A percentile compares a stretch with the other conserved stretches of the same genome.
These are phyloP conservation scores for Melanopsichium pennsylvanicum DNA, from an alignment of 1,284 basidiomycete species.

Conservation along the genomic window DNA sequence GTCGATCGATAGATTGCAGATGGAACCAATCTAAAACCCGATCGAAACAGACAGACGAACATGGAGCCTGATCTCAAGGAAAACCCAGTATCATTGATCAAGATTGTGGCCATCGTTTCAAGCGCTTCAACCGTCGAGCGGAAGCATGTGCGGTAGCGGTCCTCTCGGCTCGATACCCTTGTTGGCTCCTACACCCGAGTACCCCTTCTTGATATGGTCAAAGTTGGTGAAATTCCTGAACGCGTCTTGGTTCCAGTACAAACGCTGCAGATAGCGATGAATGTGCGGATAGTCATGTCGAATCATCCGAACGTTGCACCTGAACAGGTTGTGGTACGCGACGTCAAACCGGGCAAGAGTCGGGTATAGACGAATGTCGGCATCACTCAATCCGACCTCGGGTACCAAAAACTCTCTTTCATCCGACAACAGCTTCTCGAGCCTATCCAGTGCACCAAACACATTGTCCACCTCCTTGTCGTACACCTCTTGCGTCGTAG, in stretches of 20 bases:
- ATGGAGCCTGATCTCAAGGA: no score
- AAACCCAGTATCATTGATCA: no score
- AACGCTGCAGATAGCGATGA: constrained; percentile 74
- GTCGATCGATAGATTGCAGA: no score
- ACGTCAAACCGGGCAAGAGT: constrained; percentile 81
- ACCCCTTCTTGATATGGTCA: constrained; percentile 67
- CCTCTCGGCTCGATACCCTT: constrained; percentile 38
- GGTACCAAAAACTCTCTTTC: constrained; percentile 85
- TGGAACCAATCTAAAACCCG: no score
- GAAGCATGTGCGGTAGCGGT: constrained; percentile 42
- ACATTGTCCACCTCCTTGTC: constrained; percentile 73
- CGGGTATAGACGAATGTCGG: constrained; percentile 84
- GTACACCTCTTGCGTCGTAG: constrained; percentile 81
- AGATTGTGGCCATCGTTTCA: no score
- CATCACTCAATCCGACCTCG: constrained; percentile 78
- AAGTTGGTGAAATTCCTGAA: constrained; percentile 88
- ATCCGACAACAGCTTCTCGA: constrained; percentile 76
- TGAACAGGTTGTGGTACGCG: constrained; percentile 85
- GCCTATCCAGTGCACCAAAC: constrained; percentile 78
- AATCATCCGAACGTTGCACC: constrained; percentile 74
- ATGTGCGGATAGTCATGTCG: constrained; percentile 45
- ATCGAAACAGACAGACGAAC: no score
- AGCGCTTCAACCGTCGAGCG: constrained; percentile 10
- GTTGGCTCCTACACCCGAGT: constrained; percentile 17
- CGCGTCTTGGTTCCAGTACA: constrained; percentile 87